These are phyloP conservation scores for Arabis hirsuta DNA, from an alignment of 345 rosid genomes.

Conservation along the genomic window DNA sequence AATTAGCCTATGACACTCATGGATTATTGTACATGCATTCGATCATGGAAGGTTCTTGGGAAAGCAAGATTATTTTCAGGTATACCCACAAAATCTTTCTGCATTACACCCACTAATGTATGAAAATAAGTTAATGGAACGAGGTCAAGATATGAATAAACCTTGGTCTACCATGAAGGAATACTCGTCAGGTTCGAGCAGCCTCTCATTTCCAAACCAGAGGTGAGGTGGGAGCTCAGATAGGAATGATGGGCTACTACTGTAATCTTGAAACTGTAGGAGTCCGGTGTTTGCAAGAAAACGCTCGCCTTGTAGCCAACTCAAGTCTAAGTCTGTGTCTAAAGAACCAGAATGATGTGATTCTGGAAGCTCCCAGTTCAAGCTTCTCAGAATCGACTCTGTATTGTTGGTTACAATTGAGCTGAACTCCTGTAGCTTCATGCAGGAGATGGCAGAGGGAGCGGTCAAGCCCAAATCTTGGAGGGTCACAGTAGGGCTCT, in stretches of 20 bases:
- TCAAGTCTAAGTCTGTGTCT: constrained; percentile 55
- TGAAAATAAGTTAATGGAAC: constrained; percentile 36
- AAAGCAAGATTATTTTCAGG: constrained; percentile 44
- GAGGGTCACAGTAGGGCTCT: constrained; percentile 33
- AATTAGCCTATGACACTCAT: constrained; percentile 28
- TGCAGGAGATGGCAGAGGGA: constrained; percentile 41
- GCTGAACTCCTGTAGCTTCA: constrained; percentile 50
- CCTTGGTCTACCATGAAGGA: constrained; percentile 59
- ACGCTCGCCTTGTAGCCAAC: constrained; percentile 59
- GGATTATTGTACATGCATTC: constrained; percentile 41
- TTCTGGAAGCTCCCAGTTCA: constrained; percentile 50
- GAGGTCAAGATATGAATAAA: constrained; percentile 66
- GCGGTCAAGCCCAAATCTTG: constrained; percentile 40
- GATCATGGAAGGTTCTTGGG: constrained; percentile 26
- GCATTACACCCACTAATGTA: constrained; percentile 44
- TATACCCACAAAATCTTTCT: constrained; percentile 45
- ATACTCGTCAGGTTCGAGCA: constrained; percentile 63
- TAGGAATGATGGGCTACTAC: constrained; percentile 37
- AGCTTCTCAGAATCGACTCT: constrained; percentile 47
- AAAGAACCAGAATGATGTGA: constrained; percentile 38
- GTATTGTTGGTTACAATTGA: constrained; percentile 44
- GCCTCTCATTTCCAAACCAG: constrained; percentile 65
- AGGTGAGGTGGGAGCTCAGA: constrained; percentile 58
- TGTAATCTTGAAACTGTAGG: constrained; percentile 53
- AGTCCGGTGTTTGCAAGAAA: constrained; percentile 54